These are phyloP conservation scores for Warburgia ugandensis DNA, from an alignment of 164 flowering plant genomes.

Conservation along the genomic window DNA sequence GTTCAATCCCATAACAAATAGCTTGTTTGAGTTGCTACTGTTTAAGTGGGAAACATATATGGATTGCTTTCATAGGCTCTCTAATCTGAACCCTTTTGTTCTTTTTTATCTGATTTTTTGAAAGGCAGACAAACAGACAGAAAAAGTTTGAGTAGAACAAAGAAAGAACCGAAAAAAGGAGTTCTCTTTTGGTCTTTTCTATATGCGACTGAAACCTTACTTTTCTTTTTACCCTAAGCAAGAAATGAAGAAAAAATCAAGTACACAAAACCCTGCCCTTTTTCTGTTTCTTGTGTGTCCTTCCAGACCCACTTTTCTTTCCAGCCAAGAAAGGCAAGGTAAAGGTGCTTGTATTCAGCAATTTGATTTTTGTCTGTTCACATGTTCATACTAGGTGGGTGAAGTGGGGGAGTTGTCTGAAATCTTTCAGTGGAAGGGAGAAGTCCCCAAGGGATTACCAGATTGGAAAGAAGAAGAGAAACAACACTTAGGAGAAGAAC, in stretches of 20 bases:
- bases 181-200: too few species aligned
- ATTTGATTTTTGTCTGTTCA: not conserved
- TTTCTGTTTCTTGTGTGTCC: not conserved
- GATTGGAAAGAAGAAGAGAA: slow-evolving; percentile 37
- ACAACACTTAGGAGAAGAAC: slow-evolving; percentile 46
- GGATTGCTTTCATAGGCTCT: too few species aligned
- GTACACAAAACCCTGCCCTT: not conserved
- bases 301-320: too few species aligned
- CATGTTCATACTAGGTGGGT: slow-evolving; percentile 21
- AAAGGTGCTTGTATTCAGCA: not conserved
- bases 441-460: slow-evolving; percentile 41
- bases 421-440: slow-evolving; percentile 53
- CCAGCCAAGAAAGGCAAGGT: not conserved
- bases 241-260: not conserved
- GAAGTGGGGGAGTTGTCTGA: slow-evolving; percentile 42
- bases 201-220: too few species aligned
- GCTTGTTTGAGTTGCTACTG: too few species aligned
- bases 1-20: too few species aligned
- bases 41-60: too few species aligned
- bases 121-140: too few species aligned
- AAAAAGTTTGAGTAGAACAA: too few species aligned
- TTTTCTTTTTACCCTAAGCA: not conserved
- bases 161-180: too few species aligned
- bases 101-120: too few species aligned
- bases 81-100: too few species aligned